These are phyloP conservation scores for Artemisia argyi DNA, from an alignment of 129 eudicot species.

Conservation along the genomic window DNA sequence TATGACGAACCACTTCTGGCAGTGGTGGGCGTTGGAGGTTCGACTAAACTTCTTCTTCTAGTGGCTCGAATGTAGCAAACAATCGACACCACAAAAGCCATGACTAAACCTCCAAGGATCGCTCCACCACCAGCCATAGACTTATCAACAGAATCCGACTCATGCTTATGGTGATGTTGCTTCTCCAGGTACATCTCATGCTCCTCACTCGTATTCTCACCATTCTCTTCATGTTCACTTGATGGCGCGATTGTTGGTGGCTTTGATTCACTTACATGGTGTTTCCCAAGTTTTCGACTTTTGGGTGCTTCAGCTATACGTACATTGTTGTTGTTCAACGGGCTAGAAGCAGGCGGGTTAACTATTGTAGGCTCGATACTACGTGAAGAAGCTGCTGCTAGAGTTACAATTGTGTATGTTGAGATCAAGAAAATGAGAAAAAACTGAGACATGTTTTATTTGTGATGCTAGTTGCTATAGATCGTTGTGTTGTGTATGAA, in stretches of 20 bases:
- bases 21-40: slow-evolving; percentile 40
- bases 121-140: slow-evolving; percentile 62
- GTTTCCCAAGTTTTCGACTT: slow-evolving; percentile 43
- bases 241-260: slow-evolving; percentile 16
- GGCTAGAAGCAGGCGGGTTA: slow-evolving; percentile 12
- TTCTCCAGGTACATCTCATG: slow-evolving; percentile 22
- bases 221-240: slow-evolving; percentile 21
- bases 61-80: slow-evolving; percentile 63
- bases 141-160: slow-evolving; percentile 32
- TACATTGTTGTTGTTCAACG: not conserved
- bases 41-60: slow-evolving; percentile 33
- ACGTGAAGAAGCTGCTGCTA: slow-evolving; percentile 1
- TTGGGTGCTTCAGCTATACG: slow-evolving; percentile 32
- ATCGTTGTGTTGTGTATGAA: not conserved
- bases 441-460: slow-evolving; percentile 30
- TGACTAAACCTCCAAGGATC: slow-evolving; percentile 52
- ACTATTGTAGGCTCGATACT: slow-evolving; percentile 14
- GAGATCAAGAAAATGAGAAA: slow-evolving; percentile 33
- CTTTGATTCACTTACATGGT: slow-evolving; percentile 16
- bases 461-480: slow-evolving; percentile 11
- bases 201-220: not conserved
- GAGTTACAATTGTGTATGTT: slow-evolving; percentile 19
- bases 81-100: slow-evolving; percentile 47
- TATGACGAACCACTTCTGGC: slow-evolving; percentile 3
- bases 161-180: slow-evolving; percentile 18